Conservation (phyloP, 2,329 filamentous ascomycete genomes). For the Lasiodiplodia gonubiensis region DNA sequence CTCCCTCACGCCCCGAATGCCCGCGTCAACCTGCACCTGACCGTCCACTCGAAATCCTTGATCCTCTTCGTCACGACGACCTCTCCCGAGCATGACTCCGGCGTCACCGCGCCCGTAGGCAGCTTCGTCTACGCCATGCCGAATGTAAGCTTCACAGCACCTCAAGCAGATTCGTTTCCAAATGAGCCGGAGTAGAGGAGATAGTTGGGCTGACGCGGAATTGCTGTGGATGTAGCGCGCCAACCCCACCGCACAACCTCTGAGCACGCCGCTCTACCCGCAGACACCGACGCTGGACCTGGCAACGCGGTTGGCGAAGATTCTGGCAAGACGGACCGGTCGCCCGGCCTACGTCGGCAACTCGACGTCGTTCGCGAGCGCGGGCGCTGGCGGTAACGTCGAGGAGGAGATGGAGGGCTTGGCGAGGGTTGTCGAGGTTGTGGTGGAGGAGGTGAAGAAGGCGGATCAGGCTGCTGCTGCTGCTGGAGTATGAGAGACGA, state of each 20-base stretch:
- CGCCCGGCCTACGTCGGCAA: constrained; percentile 89
- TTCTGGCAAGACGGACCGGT: constrained; percentile 74
- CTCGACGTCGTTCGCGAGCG: constrained; percentile 77
- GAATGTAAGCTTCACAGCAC: constrained; percentile 64
- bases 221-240: constrained; percentile 29
- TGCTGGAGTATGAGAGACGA: neutral
- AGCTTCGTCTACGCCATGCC: constrained; percentile 95
- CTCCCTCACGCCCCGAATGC: constrained; percentile 62
- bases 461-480: constrained; percentile 5
- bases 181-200: neutral
- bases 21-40: constrained; percentile 65
- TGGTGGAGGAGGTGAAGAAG: constrained; percentile 60
- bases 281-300: constrained; percentile 82
- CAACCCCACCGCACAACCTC: constrained; percentile 61
- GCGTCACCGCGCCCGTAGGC: constrained; percentile 62
- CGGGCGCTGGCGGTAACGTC: constrained; percentile 73
- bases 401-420: constrained; percentile 96
- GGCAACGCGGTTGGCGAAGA: constrained; percentile 80
- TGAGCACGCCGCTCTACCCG: constrained; percentile 80
- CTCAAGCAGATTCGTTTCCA: too few relatives aligned
- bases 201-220: neutral
- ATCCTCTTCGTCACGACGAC: constrained; percentile 65
- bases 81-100: constrained; percentile 48
- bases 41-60: constrained; percentile 57
- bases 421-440: constrained; percentile 72